Evolutionary conservation across 208 protist species (phyloP).

Genomic region (Crithidia expoeki): DNA sequence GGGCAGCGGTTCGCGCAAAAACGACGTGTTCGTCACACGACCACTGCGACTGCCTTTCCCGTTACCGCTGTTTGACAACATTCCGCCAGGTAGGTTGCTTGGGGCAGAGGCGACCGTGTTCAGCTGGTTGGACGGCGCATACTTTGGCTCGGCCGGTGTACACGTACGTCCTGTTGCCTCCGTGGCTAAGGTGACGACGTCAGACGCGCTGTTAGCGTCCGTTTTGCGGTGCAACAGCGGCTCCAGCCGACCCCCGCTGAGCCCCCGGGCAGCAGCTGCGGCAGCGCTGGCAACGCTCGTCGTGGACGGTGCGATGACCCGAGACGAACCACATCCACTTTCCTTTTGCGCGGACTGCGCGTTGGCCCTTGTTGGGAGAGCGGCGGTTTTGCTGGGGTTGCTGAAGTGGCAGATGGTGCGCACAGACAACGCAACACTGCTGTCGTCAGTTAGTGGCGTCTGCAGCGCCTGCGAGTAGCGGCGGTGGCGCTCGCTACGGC

Average conservation of each 20-base stretch:
- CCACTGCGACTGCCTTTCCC: not conserved
- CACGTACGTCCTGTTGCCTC: not conserved
- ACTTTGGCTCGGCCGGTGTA: not conserved
- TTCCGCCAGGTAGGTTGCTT: slow-evolving; percentile 5
- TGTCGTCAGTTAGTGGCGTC: slow-evolving; percentile 14
- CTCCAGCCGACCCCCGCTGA: not conserved
- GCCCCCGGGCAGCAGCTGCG: not conserved
- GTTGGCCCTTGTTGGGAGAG: not conserved
- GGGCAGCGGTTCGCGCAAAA: slow-evolving; percentile 7
- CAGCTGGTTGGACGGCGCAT: not conserved
- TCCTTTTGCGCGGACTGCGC: slow-evolving; percentile 6
- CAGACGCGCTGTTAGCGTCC: not conserved
- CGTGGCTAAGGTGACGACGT: not conserved
- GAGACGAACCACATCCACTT: not conserved
- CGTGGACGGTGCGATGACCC: not conserved
- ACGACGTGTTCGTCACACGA: not conserved
- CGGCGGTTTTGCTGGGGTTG: not conserved
- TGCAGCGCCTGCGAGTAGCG: slow-evolving; percentile 34
- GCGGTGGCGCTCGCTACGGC: slow-evolving; percentile 16
- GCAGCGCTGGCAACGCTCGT: slow-evolving; percentile 8
- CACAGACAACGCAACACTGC: not conserved
- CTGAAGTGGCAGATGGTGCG: slow-evolving; percentile 2
- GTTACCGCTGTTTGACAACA: not conserved
- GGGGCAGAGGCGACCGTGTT: not conserved
- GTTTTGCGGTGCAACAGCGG: not conserved